Evolutionary conservation across 225 moss, liverwort and hornwort species (phyloP).

Genomic region (Sphagnum tenellum): DNA sequence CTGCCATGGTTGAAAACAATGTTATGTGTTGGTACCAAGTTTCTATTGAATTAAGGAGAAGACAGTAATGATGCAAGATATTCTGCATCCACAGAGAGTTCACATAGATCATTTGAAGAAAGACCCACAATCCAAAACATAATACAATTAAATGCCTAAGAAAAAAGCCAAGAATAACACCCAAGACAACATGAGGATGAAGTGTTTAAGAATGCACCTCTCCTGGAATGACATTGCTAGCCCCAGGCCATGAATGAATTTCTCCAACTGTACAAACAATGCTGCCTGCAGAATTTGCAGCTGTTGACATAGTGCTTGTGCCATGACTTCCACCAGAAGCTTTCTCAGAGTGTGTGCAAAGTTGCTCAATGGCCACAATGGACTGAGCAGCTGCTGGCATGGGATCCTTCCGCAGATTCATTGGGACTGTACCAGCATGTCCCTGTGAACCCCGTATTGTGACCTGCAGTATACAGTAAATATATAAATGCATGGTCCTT

Average conservation of each 20-base stretch:
- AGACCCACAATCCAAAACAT: no score
- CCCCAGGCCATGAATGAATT: slow-evolving; percentile 83
- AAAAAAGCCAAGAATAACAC: no score
- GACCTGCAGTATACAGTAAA: slow-evolving; percentile 33
- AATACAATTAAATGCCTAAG: no score
- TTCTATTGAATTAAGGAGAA: no score
- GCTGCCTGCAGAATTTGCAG: slow-evolving; percentile 26
- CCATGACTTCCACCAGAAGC: slow-evolving; percentile 39
- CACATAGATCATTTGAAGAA: no score
- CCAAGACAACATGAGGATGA: not conserved
- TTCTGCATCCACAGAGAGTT: no score
- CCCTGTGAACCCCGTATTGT: slow-evolving; percentile 73
- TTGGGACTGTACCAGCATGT: slow-evolving; percentile 96
- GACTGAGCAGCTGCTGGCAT: slow-evolving; percentile 90
- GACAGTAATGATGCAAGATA: no score
- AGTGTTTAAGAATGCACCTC: slow-evolving; percentile 32
- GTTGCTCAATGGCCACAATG: slow-evolving; percentile 71
- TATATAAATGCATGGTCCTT: not conserved
- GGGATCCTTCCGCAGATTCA: slow-evolving; percentile 88
- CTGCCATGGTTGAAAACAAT: slow-evolving; percentile 14
- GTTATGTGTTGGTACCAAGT: no score
- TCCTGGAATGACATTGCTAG: slow-evolving; percentile 95
- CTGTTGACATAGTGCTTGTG: slow-evolving; percentile 21
- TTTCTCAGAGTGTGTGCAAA: slow-evolving; percentile 67
- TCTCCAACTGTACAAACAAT: slow-evolving; percentile 96